phyloP scores from a whole-genome alignment of 768 basidiomycete genomes.

The Mycena chlorophos region DNA sequence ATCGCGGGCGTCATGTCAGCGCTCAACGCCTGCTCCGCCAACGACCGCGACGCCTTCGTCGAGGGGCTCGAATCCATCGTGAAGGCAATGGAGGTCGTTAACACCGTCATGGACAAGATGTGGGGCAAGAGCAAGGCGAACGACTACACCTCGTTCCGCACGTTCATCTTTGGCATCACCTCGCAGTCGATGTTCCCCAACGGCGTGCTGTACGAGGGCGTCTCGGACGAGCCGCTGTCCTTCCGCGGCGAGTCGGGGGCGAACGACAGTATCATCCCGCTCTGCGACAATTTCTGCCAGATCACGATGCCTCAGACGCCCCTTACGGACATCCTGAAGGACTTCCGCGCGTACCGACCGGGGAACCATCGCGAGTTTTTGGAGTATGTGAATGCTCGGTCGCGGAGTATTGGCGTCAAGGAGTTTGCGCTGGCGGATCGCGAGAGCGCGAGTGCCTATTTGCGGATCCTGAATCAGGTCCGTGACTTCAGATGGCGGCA shows the following conservation, averaged over 20 bases:
- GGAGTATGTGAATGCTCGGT: constrained; percentile 25
- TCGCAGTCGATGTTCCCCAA: constrained; percentile 34
- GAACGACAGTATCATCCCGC: constrained; percentile 33
- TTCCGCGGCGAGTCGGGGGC: constrained; percentile 36
- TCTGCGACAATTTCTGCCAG: constrained; percentile 35
- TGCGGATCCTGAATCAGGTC: constrained; percentile 27
- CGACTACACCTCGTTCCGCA: constrained; percentile 34
- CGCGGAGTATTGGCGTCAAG: constrained; percentile 17
- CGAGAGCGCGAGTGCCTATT: constrained; percentile 23
- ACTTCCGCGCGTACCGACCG: constrained; percentile 33
- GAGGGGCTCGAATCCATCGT: constrained; percentile 24
- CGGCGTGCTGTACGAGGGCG: constrained; percentile 34
- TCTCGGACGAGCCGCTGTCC: constrained; percentile 30
- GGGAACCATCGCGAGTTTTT: constrained; percentile 30
- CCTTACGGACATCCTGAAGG: constrained; percentile 31
- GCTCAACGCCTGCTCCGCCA: constrained; percentile 22
- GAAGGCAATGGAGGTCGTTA: constrained; percentile 17
- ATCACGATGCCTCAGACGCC: constrained; percentile 30
- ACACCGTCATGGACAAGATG: constrained; percentile 28
- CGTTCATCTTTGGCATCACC: constrained; percentile 36
- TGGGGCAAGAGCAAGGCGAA: constrained; percentile 30
- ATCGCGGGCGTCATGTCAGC: constrained; percentile 26
- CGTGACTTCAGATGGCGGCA: constrained; percentile 34
- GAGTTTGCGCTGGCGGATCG: constrained; percentile 24
- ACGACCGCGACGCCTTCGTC: constrained; percentile 24